These are phyloP conservation scores for Akanthomyces dipterigenus DNA, from an alignment of 2,329 filamentous ascomycete species.

Conservation along the genomic window DNA sequence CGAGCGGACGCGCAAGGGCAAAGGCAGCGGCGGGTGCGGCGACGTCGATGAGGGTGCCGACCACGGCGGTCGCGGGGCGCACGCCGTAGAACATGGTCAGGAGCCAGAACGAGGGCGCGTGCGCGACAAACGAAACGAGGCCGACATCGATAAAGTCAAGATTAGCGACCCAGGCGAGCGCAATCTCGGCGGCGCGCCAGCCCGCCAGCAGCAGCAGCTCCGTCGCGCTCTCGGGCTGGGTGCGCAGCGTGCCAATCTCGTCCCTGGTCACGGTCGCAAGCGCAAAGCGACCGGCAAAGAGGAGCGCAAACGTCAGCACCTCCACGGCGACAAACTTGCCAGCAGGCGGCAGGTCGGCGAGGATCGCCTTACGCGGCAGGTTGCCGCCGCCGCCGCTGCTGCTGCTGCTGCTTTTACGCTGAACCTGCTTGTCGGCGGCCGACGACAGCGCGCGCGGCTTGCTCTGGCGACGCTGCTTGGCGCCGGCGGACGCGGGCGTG, in stretches of 20 bases:
- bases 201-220: conserved; percentile 49
- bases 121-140: conserved; percentile 60
- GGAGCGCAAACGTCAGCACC: conserved; percentile 53
- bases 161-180: conserved; percentile 63
- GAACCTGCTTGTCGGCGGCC: conserved; percentile 1
- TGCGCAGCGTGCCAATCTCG: conserved; percentile 57
- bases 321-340: conserved; percentile 48
- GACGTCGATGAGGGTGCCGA: conserved; percentile 61
- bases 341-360: background rate
- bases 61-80: conserved; percentile 50
- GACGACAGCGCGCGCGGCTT: background rate
- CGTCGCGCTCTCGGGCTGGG: conserved; percentile 53
- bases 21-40: conserved; percentile 67
- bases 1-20: conserved; percentile 62
- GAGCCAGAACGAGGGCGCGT: conserved; percentile 70
- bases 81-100: conserved; percentile 72
- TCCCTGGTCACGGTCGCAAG: conserved; percentile 60
- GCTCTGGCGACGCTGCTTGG: conserved; percentile 11
- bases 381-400: background rate
- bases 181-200: conserved; percentile 58
- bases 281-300: conserved; percentile 60
- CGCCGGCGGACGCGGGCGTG: background rate
- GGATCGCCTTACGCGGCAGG: background rate
- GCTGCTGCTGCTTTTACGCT: background rate
- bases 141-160: conserved; percentile 69